Conservation (phyloP, 495 filamentous ascomycete genomes). For the Platismatia glauca region DNA sequence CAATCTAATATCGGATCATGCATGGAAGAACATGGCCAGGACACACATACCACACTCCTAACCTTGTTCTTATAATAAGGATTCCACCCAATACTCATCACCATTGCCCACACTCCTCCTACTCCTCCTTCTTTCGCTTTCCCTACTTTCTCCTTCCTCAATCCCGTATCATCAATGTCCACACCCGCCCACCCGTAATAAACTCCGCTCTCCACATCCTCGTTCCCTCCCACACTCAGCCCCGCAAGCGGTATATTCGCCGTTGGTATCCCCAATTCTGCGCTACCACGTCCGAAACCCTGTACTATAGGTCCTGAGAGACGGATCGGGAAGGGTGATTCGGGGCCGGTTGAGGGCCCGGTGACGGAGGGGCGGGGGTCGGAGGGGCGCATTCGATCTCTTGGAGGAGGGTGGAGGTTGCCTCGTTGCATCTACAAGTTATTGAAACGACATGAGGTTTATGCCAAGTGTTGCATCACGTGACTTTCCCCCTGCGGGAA, state of each 20-base stretch:
- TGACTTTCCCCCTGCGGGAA: too few relatives aligned
- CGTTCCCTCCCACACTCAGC: slow-evolving; percentile 57
- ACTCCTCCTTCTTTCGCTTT: not conserved
- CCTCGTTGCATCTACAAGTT: too few relatives aligned
- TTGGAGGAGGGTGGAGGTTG: slow-evolving; percentile 15
- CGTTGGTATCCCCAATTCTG: slow-evolving; percentile 83
- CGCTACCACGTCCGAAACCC: slow-evolving; percentile 88
- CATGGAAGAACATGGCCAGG: not conserved
- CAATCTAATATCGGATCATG: not conserved
- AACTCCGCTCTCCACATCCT: slow-evolving; percentile 63
- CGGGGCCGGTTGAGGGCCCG: slow-evolving; percentile 62
- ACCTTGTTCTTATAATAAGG: slow-evolving; percentile 85
- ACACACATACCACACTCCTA: slow-evolving; percentile 52
- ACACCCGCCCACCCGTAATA: slow-evolving; percentile 86
- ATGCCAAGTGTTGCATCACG: too few relatives aligned
- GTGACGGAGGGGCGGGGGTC: slow-evolving; percentile 48
- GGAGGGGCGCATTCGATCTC: slow-evolving; percentile 21
- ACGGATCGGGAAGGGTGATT: slow-evolving; percentile 67
- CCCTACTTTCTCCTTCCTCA: slow-evolving; percentile 6
- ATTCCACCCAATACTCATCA: slow-evolving; percentile 93
- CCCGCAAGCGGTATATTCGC: slow-evolving; percentile 87
- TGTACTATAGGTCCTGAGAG: slow-evolving; percentile 79
- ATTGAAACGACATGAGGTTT: too few relatives aligned
- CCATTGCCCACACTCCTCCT: slow-evolving; percentile 68
- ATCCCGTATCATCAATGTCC: slow-evolving; percentile 24